Evolutionary conservation across 495 filamentous ascomycete genomes (phyloP), one percentile per base, ranked within the genome.

Genomic region (Cairneyella variabilis): DNA sequence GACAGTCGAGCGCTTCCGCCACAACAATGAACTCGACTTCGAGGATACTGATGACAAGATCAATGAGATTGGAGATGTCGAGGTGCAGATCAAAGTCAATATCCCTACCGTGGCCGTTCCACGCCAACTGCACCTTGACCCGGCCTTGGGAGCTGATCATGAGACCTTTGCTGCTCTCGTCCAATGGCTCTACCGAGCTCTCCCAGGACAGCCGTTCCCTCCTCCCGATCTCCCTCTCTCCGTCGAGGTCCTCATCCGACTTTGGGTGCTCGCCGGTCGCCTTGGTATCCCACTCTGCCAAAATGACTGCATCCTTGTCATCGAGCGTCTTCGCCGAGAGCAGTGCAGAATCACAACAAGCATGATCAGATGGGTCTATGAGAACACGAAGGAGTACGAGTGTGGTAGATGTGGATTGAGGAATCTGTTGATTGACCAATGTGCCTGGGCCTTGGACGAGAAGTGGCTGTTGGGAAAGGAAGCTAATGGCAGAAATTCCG

Each of bases 401-500:
- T n/a, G 21, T 11, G 26, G n/a, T 9, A 14, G 30, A 0, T 38
- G 51, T 20, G 40, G 30, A 11, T 21, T 55, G 44, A 26, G 36
- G 22, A 41, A 34, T 22, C n/a, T 55, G 43, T 30, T 55, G 23
- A 27, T 55, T 5, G 52, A 55, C 32, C 52, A 55, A 17, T 55
- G 52, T 34, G 42, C 45, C n/a, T 41, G 20, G 20, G 10, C 12
- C 3, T 34, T 55, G 44, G 52, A 55, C 38, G 43, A 37, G 18
- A 41, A 40, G 0, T 55, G 30, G 52, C 6, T 55, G 10, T 28
- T 55, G 28, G 16, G 28, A 6, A 6, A 34, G n/a, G 27, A 20
- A 8, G 20, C 11, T 3, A 12, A 27, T 10, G 11, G 26, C 12
- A 12, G n/a, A 9, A 16, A 27, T 14, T 32, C 17, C 26, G 3